Base-by-base conservation (phyloP, 2,329 filamentous ascomycete species). In the Neofusicoccum ribis region DNA sequence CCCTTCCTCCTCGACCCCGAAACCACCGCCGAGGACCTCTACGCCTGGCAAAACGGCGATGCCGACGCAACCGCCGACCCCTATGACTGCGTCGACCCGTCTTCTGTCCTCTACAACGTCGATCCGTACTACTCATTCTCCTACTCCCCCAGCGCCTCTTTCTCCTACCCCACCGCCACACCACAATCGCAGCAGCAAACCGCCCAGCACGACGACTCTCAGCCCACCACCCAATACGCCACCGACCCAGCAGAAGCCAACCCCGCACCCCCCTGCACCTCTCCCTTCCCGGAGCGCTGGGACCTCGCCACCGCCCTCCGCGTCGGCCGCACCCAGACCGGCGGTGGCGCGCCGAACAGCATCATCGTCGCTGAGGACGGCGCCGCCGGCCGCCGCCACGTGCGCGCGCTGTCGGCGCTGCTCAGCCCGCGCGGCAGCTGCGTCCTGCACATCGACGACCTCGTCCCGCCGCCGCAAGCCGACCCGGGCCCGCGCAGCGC, bases 21-120 rank as follows among this genome's bases (percentile, higher is more conserved):
- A 36, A 63, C 61, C n/a, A 63, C 61, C 11, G 27, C 61, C 23
- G 61, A 63, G 12, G 61, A 63, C 12, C 61, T 63, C 0, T 63
- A 49, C 34, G 47, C 23, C n/a, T 63, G 61, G 61, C 49, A 63
- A 34, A 54, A 51, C 39, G 41, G 37, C 37, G 37, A 43, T 4
- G 31, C 14, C n/a, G 34, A 43, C 34, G 9, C 34, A n/a, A 17
- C 15, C 14, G 39, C 3, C 34, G 34, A 61, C 34, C 43, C 58
- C 15, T 61, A 61, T 31, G 31, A n/a, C 14, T 51, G 39, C 46
- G 34, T 50, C 36, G 36, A 62, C 17, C 43, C 46, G 17, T 51
- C 37, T 6, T 58, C 52, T 11, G 39, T 44, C 17, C 20, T 43
- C 11, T 58, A 58, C 37, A 43, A 58, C n/a, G 27, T 9, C 56